Evolutionary conservation across 208 protist genomes (phyloP), one percentile per base, ranked within the genome.

Genomic region (Endotrypanum monterogeii): DNA sequence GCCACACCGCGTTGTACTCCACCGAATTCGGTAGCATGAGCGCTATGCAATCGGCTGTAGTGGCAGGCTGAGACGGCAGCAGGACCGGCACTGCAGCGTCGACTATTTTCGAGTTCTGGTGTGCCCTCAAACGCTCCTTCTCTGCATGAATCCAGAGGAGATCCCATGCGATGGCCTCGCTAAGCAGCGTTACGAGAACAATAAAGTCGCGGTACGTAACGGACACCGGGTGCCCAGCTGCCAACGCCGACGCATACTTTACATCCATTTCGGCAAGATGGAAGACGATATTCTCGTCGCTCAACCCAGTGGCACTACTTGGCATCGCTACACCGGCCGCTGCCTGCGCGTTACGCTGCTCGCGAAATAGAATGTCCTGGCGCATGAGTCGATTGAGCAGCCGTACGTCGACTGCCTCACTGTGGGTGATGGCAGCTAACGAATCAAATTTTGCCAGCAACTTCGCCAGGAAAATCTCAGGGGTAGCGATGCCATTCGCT

Each of bases 1-100:
- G 67, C 83, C 88, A 92, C 12, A 92, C 67, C 12, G 79, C 57
- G 73, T 86, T 88, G 76, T 89, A 92, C 68, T 92, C 82, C 51
- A 87, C 74, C 39, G 74, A 82, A 55, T 92, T 89, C 39, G 82
- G 80, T 71, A 92, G 50, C 83, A 89, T 88, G 48, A 92, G 54
- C 1, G 88, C 84, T 18, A 92, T 57, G 58, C 78, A 83, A 69
- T 85, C 74, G 6, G 79, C 51, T 51, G 80, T 44, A 8, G 44
- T 77, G 1, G 44, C 18, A 20, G 39, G 51, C 28, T 28, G 67
- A 39, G 41, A 46, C 14, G 35, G 58, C 58, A 65, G 63, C 41
- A 20, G 61, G 23, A 30, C 3, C 12, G n/a, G 39, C 41, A 39
- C 39, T 16, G 61, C 41, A 1, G 61, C 61, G 61, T 52, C 61